Conservation (phyloP, 2,329 filamentous ascomycete genomes). For the Colletotrichum limetticola region DNA sequence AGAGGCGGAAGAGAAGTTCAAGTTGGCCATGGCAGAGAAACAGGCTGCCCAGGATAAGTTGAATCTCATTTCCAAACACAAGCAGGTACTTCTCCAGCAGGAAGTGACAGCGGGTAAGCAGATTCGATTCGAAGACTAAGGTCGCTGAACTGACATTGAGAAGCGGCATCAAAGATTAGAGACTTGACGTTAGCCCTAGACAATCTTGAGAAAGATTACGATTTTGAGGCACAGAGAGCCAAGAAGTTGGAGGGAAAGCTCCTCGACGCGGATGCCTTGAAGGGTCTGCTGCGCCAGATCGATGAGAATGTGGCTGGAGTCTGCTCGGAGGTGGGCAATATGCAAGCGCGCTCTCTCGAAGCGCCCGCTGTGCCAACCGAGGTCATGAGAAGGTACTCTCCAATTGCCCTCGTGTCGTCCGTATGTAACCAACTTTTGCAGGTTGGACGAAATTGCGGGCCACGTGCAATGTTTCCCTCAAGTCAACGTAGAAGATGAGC, state of each 20-base stretch:
- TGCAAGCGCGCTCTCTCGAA: neutral
- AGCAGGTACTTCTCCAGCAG: neutral
- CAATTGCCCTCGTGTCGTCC: too few species aligned
- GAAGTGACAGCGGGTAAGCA: neutral
- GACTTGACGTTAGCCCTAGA: neutral
- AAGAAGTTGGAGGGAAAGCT: constrained; percentile 6
- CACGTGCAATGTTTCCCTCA: neutral
- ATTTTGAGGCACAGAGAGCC: neutral
- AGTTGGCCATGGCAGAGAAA: constrained; percentile 25
- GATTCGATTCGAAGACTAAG: neutral
- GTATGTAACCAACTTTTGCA: neutral
- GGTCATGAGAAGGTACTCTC: neutral
- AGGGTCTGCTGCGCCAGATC: neutral
- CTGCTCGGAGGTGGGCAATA: neutral
- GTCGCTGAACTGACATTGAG: neutral
- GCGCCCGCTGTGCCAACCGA: neutral
- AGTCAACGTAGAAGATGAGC: neutral
- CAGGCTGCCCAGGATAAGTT: constrained; percentile 26
- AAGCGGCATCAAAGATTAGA: neutral
- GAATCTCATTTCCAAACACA: neutral
- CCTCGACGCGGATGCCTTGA: neutral
- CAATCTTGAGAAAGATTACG: neutral
- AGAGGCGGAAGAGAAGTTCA: constrained; percentile 38
- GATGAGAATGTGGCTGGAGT: constrained; percentile 2
- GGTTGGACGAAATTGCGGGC: constrained; percentile 8